Conservation (phyloP, 306 rosid species). For the Vigna radiata region DNA sequence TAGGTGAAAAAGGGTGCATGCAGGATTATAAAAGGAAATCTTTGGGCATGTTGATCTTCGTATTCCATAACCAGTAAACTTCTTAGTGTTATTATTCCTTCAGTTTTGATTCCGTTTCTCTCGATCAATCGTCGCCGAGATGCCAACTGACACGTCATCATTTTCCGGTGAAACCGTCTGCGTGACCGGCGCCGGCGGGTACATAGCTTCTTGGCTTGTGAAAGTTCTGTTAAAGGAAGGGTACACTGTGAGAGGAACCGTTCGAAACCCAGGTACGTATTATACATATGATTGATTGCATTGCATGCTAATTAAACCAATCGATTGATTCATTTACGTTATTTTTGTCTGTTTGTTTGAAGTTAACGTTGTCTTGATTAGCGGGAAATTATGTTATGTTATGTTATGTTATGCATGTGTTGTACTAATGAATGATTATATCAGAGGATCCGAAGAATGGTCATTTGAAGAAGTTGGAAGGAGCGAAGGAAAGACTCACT, state of each 20-base stretch:
- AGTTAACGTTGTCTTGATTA: neutral
- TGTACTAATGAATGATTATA: neutral
- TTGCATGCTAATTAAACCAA: neutral
- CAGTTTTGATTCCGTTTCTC: neutral
- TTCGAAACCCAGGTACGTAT: constrained; percentile 76
- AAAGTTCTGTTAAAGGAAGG: constrained; percentile 76
- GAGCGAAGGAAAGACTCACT: constrained; percentile 73
- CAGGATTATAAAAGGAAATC: neutral
- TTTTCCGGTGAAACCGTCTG: constrained; percentile 66
- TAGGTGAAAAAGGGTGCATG: no score
- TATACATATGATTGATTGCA: neutral
- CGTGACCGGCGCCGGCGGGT: constrained; percentile 97
- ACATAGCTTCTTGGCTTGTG: constrained; percentile 93
- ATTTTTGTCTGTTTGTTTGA: neutral
- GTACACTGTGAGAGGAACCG: constrained; percentile 82
- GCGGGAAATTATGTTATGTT: neutral
- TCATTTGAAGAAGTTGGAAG: constrained; percentile 81
- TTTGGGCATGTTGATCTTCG: neutral
- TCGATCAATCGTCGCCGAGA: neutral
- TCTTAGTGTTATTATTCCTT: neutral
- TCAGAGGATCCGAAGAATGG: constrained; percentile 78
- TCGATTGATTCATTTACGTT: neutral
- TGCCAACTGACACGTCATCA: constrained; percentile 34
- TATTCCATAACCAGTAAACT: neutral
- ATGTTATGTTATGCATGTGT: neutral